Percentiles rank a stretch among this genome's conserved stretches.
phyloP scores from a whole-genome alignment of 2,329 filamentous ascomycete species.

The Fusarium sp. region DNA sequence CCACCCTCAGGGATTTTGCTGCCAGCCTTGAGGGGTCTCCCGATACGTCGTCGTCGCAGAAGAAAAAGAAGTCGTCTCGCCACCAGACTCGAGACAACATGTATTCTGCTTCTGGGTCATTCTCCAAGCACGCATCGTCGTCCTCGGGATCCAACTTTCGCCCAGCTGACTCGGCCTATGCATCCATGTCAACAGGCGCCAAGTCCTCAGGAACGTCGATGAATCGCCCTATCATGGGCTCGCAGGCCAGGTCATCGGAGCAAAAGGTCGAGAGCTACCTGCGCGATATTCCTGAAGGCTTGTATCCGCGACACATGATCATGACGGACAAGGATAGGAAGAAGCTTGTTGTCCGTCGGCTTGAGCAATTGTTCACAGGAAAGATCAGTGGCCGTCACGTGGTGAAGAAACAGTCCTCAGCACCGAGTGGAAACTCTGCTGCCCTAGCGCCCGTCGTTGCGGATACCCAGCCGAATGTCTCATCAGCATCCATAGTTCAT shows the following conservation, averaged over 20 bases:
- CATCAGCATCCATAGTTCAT: slow-evolving; percentile 44
- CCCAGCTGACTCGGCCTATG: slow-evolving; percentile 73
- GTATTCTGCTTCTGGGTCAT: slow-evolving; percentile 57
- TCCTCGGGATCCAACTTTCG: slow-evolving; percentile 65
- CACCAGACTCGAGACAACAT: slow-evolving; percentile 53
- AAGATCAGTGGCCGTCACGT: slow-evolving; percentile 63
- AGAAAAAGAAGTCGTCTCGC: slow-evolving; percentile 55
- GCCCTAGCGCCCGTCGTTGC: slow-evolving; percentile 41
- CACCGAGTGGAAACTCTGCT: slow-evolving; percentile 22
- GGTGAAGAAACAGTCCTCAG: slow-evolving; percentile 38
- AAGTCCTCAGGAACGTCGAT: slow-evolving; percentile 58
- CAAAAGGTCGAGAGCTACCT: slow-evolving; percentile 77
- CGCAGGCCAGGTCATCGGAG: slow-evolving; percentile 58
- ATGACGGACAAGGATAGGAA: slow-evolving; percentile 82
- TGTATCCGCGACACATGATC: slow-evolving; percentile 70
- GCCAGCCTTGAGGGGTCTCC: slow-evolving; percentile 68
- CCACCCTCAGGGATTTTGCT: slow-evolving; percentile 77
- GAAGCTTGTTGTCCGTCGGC: slow-evolving; percentile 78
- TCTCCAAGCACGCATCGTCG: slow-evolving; percentile 65
- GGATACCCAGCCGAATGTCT: slow-evolving; percentile 39
- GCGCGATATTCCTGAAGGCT: slow-evolving; percentile 76
- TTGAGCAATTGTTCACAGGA: slow-evolving; percentile 87
- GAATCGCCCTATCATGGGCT: slow-evolving; percentile 51
- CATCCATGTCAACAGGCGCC: slow-evolving; percentile 71
- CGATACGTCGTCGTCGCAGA: slow-evolving; percentile 54